These are phyloP conservation scores for Erucastrum elatum DNA, from an alignment of 345 rosid species.

Conservation along the genomic window DNA sequence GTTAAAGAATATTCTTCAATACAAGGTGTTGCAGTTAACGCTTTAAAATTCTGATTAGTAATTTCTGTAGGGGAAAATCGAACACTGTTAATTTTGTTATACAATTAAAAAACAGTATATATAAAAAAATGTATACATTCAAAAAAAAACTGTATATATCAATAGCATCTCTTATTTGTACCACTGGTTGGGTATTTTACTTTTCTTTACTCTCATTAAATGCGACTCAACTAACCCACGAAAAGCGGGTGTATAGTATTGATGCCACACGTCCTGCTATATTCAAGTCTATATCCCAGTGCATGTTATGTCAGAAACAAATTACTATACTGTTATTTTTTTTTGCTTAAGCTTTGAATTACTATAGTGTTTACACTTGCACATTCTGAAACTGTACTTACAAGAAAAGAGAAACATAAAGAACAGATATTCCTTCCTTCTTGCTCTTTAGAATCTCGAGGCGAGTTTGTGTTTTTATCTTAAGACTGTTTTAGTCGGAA, in stretches of 20 bases:
- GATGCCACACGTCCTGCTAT: constrained; percentile 1
- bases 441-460: constrained; percentile 7
- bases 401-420: background rate
- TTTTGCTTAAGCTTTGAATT: background rate
- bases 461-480: constrained; percentile 8
- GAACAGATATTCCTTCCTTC: background rate
- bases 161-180: background rate
- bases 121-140: background rate
- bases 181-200: background rate
- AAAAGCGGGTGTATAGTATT: constrained; percentile 14
- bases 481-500: constrained; percentile 14
- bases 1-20: background rate
- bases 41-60: background rate
- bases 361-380: background rate
- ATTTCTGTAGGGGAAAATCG: background rate
- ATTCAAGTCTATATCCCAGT: constrained; percentile 15
- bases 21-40: background rate
- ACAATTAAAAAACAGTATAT: background rate
- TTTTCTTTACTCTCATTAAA: background rate
- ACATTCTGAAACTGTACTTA: background rate
- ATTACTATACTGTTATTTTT: background rate
- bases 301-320: constrained; percentile 16
- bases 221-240: constrained; percentile 18
- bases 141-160: background rate
- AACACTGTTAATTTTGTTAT: background rate